A percentile compares a stretch with the other conserved stretches of the same genome.
These are phyloP conservation scores for Botryotinia globosa DNA, from an alignment of 2,329 filamentous ascomycete genomes.

Conservation along the genomic window DNA sequence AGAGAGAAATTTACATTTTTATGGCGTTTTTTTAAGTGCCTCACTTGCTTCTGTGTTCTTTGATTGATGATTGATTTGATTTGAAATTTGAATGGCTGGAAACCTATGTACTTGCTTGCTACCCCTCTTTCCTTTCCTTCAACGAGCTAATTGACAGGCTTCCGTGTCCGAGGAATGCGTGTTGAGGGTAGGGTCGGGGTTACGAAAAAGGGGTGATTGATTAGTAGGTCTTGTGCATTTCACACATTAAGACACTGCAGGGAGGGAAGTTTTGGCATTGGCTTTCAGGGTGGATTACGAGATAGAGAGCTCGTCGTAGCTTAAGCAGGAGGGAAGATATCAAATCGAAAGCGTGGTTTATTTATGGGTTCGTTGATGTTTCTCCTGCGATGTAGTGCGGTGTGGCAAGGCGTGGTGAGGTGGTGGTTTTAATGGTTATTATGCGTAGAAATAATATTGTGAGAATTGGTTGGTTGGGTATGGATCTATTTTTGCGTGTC, in stretches of 20 bases:
- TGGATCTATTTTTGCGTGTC: too few relatives aligned
- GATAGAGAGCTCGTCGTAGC: too few relatives aligned
- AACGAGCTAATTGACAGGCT: not conserved
- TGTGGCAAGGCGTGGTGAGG: too few relatives aligned
- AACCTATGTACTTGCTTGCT: not conserved
- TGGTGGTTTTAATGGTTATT: not conserved
- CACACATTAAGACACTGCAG: not conserved
- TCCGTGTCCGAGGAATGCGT: not conserved
- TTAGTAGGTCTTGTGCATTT: not conserved
- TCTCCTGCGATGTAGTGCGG: not conserved
- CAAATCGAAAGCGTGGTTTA: not conserved
- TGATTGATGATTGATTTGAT: not conserved
- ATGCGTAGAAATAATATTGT: not conserved
- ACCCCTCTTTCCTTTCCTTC: not conserved
- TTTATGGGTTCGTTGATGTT: not conserved
- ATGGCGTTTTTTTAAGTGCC: slow-evolving; percentile 2
- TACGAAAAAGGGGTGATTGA: not conserved
- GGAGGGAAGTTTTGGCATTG: not conserved
- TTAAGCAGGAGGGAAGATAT: not conserved
- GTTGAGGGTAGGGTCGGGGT: not conserved
- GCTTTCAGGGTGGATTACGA: not conserved
- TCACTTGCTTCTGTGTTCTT: not conserved
- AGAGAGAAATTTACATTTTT: slow-evolving; percentile 4
- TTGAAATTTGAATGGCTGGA: not conserved
- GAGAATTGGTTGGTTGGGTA: too few relatives aligned